Evolutionary conservation across 805 yeast species (phyloP).

Genomic region (Pichia ethanolica): DNA sequence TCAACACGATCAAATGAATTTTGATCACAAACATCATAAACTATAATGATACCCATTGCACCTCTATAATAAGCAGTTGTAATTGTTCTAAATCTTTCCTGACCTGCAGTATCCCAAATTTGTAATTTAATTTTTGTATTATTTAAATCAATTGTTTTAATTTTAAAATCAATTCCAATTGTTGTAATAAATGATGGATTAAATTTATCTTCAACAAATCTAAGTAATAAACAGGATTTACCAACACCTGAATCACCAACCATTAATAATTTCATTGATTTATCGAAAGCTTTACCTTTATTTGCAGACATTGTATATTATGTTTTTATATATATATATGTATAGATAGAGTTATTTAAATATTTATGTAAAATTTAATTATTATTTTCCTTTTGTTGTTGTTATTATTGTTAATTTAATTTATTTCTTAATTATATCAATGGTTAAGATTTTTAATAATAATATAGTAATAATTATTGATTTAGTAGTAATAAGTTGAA

Average conservation of each 20-base stretch:
- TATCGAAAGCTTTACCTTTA: slow-evolving; percentile 71
- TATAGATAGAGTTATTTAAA: too few relatives aligned
- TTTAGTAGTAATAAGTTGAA: too few relatives aligned
- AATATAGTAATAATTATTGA: too few relatives aligned
- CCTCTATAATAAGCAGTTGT: slow-evolving; percentile 91
- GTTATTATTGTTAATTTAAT: too few relatives aligned
- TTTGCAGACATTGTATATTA: slow-evolving; percentile 38
- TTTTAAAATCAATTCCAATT: slow-evolving; percentile 96
- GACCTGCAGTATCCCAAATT: slow-evolving; percentile 98
- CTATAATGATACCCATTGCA: slow-evolving; percentile 80
- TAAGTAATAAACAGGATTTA: slow-evolving; percentile 78
- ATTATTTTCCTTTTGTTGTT: too few relatives aligned
- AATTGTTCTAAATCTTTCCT: slow-evolving; percentile 89
- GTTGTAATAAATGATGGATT: slow-evolving; percentile 96
- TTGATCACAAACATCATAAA: slow-evolving; percentile 81
- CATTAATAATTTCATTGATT: slow-evolving; percentile 83
- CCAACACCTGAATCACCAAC: slow-evolving; percentile 93
- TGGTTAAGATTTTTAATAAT: too few relatives aligned
- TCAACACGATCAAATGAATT: slow-evolving; percentile 88
- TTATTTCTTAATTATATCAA: too few relatives aligned
- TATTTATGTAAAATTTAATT: too few relatives aligned
- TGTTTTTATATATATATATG: background rate
- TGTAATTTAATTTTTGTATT: slow-evolving; percentile 91
- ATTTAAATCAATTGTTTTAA: slow-evolving; percentile 88
- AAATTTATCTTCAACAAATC: slow-evolving; percentile 95